Evolutionary conservation across 371 early-diverging fungal species (phyloP).

Genomic region (Mortierella sp.): DNA sequence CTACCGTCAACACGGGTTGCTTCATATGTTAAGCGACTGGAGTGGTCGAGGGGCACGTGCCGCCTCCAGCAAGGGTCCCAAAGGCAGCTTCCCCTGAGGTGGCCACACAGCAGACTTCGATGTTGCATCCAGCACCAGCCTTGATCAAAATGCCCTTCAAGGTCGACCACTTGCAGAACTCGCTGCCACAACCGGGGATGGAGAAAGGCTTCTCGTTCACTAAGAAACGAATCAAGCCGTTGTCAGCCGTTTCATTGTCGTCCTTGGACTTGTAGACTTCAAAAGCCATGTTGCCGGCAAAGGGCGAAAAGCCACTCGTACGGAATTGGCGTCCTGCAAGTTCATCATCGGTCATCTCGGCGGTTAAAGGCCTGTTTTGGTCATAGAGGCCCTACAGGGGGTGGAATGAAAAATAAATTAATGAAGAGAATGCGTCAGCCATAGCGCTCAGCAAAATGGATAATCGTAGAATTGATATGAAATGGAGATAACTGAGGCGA

Average conservation of each 20-base stretch:
- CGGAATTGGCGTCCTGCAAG: slow-evolving; percentile 15
- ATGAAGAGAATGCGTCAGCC: no score
- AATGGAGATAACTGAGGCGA: not conserved
- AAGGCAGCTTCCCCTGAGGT: no score
- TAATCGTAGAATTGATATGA: not conserved
- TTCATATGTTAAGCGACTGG: not conserved
- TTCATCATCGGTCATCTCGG: slow-evolving; percentile 18
- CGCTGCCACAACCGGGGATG: slow-evolving; percentile 16
- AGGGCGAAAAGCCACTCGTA: slow-evolving; percentile 9
- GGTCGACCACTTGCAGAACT: slow-evolving; percentile 22
- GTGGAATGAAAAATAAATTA: not conserved
- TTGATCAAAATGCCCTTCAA: slow-evolving; percentile 5
- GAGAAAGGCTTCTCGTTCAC: slow-evolving; percentile 23
- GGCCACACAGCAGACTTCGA: slow-evolving; percentile 18
- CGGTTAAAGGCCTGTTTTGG: slow-evolving; percentile 9
- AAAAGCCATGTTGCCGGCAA: slow-evolving; percentile 26
- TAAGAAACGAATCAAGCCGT: slow-evolving; percentile 24
- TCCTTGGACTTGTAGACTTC: slow-evolving; percentile 21
- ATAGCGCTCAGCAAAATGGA: no score
- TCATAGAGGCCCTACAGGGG: slow-evolving; percentile 11
- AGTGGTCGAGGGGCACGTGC: slow-evolving; percentile 2
- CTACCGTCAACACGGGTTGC: no score
- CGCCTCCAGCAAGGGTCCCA: not conserved
- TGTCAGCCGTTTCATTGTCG: not conserved
- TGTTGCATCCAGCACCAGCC: slow-evolving; percentile 23